Conservation (phyloP, 305 asterid species). For the Andrographis paniculata region DNA sequence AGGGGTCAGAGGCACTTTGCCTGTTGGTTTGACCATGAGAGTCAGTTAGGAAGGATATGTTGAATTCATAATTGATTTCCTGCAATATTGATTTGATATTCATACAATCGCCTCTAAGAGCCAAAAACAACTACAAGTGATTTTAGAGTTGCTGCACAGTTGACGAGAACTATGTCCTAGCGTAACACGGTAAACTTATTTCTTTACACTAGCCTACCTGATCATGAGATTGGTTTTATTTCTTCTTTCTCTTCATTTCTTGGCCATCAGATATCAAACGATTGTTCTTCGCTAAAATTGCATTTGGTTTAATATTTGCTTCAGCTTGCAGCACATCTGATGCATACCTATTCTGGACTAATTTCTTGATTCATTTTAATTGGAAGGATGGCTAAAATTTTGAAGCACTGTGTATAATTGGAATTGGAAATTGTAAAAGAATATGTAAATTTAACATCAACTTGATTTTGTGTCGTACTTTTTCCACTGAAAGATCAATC, state of each 20-base stretch:
- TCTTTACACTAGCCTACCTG: conserved; percentile 14
- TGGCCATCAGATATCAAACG: conserved; percentile 2
- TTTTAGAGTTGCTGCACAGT: conserved; percentile 98
- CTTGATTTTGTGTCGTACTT: neutral
- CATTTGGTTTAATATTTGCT: no score
- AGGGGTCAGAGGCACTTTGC: neutral
- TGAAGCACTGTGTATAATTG: neutral
- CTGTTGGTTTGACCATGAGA: conserved; percentile 14
- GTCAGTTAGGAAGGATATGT: conserved; percentile 42
- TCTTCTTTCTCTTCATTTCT: conserved; percentile 16
- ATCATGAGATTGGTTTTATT: conserved; percentile 13
- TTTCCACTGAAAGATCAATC: conserved; percentile 5
- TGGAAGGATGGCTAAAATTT: neutral
- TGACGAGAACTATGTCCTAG: conserved; percentile 98
- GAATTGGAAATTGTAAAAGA: neutral
- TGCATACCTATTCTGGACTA: no score
- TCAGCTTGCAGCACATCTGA: no score
- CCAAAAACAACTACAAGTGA: conserved; percentile 56
- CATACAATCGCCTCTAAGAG: conserved; percentile 27
- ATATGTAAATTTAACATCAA: conserved; percentile 5
- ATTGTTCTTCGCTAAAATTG: no score
- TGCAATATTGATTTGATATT: conserved; percentile 8
- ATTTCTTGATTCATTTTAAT: no score
- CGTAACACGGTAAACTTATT: conserved; percentile 71
- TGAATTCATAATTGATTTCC: conserved; percentile 20